These are phyloP conservation scores for Leccinum subspadiceum DNA, from an alignment of 1,284 basidiomycete genomes.

Conservation along the genomic window DNA sequence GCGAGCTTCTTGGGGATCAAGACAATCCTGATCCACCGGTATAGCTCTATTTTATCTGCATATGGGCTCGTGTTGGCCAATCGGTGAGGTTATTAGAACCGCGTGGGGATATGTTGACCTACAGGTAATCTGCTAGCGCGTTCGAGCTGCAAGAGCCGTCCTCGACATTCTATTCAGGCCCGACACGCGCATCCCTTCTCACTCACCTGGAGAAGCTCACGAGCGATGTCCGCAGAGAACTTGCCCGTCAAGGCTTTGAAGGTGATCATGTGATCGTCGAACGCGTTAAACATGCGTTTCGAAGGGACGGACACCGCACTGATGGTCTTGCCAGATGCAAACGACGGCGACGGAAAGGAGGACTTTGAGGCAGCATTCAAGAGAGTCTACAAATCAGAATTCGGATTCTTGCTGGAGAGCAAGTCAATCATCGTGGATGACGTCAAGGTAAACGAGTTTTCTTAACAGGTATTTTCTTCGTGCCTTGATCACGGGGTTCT, in stretches of 20 bases:
- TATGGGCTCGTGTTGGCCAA: slow-evolving; percentile 80
- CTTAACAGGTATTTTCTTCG: neutral
- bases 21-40: slow-evolving; percentile 72
- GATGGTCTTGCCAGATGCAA: slow-evolving; percentile 71
- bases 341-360: slow-evolving; percentile 56
- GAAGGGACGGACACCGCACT: slow-evolving; percentile 90
- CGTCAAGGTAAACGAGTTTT: slow-evolving; percentile 61
- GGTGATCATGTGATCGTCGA: slow-evolving; percentile 70
- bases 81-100: slow-evolving; percentile 46
- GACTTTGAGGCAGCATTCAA: slow-evolving; percentile 84
- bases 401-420: slow-evolving; percentile 87
- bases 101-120: slow-evolving; percentile 1
- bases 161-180: slow-evolving; percentile 67
- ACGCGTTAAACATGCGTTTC: slow-evolving; percentile 87
- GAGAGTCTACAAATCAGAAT: slow-evolving; percentile 76
- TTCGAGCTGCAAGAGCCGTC: slow-evolving; percentile 86
- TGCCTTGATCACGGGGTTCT: neutral
- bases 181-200: slow-evolving; percentile 53
- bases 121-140: slow-evolving; percentile 48
- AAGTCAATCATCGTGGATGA: slow-evolving; percentile 85
- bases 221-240: slow-evolving; percentile 59
- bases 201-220: slow-evolving; percentile 69
- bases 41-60: slow-evolving; percentile 74
- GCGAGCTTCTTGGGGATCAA: slow-evolving; percentile 67
- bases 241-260: slow-evolving; percentile 80